These are phyloP conservation scores for Hondaea fermentalgiana DNA, from an alignment of 108 stramenopile species.

Conservation along the genomic window DNA sequence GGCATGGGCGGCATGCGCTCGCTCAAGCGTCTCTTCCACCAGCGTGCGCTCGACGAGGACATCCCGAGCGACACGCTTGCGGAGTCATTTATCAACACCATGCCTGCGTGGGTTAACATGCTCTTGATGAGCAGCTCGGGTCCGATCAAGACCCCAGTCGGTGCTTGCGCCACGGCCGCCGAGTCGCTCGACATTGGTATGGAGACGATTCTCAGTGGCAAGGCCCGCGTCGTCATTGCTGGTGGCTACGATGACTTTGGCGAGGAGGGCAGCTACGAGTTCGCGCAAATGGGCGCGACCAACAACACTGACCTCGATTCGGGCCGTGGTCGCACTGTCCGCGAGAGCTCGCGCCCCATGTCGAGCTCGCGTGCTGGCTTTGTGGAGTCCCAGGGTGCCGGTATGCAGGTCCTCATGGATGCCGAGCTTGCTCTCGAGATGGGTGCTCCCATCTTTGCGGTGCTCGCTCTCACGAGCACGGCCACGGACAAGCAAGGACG, in stretches of 20 bases:
- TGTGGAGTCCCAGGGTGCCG: slow-evolving; percentile 23
- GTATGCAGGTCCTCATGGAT: slow-evolving; percentile 24
- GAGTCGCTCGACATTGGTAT: slow-evolving; percentile 23
- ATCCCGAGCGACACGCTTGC: slow-evolving; percentile 10
- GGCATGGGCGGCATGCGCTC: slow-evolving; percentile 24
- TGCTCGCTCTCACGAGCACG: slow-evolving; percentile 10
- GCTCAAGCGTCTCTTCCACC: neutral
- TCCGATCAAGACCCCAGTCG: slow-evolving; percentile 24
- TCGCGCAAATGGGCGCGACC: slow-evolving; percentile 21
- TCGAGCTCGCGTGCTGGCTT: slow-evolving; percentile 12
- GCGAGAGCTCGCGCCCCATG: slow-evolving; percentile 14
- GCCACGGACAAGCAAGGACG: slow-evolving; percentile 25
- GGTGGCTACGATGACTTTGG: slow-evolving; percentile 30
- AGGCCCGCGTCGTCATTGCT: slow-evolving; percentile 25
- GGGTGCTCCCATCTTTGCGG: slow-evolving; percentile 19
- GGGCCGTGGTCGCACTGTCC: neutral
- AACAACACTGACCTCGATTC: neutral
- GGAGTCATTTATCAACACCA: slow-evolving; percentile 29
- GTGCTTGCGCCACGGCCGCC: slow-evolving; percentile 25
- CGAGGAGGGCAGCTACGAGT: slow-evolving; percentile 24
- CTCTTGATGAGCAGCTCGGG: slow-evolving; percentile 22
- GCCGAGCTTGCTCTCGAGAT: slow-evolving; percentile 19
- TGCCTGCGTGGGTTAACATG: slow-evolving; percentile 27
- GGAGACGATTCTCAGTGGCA: slow-evolving; percentile 20
- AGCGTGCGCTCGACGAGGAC: slow-evolving; percentile 6